Base-by-base conservation (phyloP, 331 rosid species). In the Acacia pycnantha region DNA sequence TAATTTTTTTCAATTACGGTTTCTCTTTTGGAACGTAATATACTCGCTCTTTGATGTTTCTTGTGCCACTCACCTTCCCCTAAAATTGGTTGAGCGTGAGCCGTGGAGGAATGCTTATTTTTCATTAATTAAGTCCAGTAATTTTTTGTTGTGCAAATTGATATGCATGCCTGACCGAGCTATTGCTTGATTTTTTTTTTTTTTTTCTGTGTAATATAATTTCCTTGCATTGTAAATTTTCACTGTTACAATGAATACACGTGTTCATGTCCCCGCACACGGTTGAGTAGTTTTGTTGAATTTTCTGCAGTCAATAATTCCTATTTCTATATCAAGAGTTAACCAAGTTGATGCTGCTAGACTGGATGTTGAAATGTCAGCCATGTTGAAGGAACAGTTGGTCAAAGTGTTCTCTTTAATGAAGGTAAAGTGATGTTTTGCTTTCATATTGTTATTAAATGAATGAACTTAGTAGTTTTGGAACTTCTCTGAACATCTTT, bases 311-410 rank as follows among this genome's bases (percentile, higher is more conserved):
- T 84, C 90, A 29, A 61, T 73, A 3, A 85, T 96, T 72, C 99
- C 98, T 24, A 87, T 96, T 78, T 85, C 99, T 1, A 91, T 96
- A 89, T 96, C 99, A n/a, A 91, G 98, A 89, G 99, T 96, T 58
- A 96, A 96, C 79, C 99, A 96, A 84, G 84, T 96, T 21, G 99
- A 96, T 85, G 99, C 99, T 8, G 98, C 97, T 47, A 89, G 99
- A 70, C 84, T 96, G 70, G 98, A 96, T 24, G 81, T 94, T 83
- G 99, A 96, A 90, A 96, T 96, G 98, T 92, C 99, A 3, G 98
- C 97, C 84, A 96, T 96, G 99, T 83, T 96, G 89, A 96, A 96
- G 84, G 99, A 96, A 70, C 99, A 96, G 79, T 67, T 96, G 72
- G 99, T 96, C 81, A 94, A 96, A 86, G 99, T 92, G 70, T 96